Percentiles rank a stretch among this genome's conserved stretches.
Conservation (phyloP, 495 filamentous ascomycete species). For the Chaetomium cochliodes region DNA sequence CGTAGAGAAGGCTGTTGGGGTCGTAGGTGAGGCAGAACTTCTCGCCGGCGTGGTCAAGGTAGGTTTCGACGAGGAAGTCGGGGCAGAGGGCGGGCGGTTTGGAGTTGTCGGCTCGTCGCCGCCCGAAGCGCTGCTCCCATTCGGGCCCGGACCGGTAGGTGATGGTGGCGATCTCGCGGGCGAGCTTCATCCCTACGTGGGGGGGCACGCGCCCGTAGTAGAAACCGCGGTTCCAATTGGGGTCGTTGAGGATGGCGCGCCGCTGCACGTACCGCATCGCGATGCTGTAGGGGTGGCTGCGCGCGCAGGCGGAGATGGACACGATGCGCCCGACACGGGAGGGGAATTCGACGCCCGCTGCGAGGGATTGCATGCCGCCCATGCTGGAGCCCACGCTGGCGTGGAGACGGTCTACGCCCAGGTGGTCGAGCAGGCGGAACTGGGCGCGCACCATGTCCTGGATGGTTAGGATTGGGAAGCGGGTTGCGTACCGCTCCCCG, state of each 20-base stretch:
- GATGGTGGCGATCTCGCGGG: slow-evolving; percentile 94
- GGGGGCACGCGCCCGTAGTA: slow-evolving; percentile 90
- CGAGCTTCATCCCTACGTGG: slow-evolving; percentile 95
- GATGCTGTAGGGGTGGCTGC: slow-evolving; percentile 96
- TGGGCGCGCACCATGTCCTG: slow-evolving; percentile 97
- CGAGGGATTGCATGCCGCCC: slow-evolving; percentile 97
- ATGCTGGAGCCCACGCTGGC: slow-evolving; percentile 95
- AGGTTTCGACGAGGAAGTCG: slow-evolving; percentile 97
- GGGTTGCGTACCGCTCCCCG: slow-evolving; percentile 83
- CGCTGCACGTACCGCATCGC: slow-evolving; percentile 98
- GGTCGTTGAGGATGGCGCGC: slow-evolving; percentile 98
- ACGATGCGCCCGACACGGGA: slow-evolving; percentile 77
- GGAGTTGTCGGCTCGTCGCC: slow-evolving; percentile 79
- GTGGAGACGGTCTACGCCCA: slow-evolving; percentile 78
- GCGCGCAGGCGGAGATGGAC: slow-evolving; percentile 88
- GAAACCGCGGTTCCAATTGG: slow-evolving; percentile 94
- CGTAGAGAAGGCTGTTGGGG: slow-evolving; percentile 91
- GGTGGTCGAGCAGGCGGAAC: slow-evolving; percentile 78
- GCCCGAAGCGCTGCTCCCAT: slow-evolving; percentile 94
- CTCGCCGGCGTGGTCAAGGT: slow-evolving; percentile 96
- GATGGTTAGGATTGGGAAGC: slow-evolving; percentile 95
- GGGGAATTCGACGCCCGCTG: slow-evolving; percentile 83
- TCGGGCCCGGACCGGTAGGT: slow-evolving; percentile 96
- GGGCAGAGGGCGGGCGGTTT: slow-evolving; percentile 89
- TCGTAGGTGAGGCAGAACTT: slow-evolving; percentile 99